These are phyloP conservation scores for Ehretia macrophylla DNA, from an alignment of 257 asterid genomes.

Conservation along the genomic window DNA sequence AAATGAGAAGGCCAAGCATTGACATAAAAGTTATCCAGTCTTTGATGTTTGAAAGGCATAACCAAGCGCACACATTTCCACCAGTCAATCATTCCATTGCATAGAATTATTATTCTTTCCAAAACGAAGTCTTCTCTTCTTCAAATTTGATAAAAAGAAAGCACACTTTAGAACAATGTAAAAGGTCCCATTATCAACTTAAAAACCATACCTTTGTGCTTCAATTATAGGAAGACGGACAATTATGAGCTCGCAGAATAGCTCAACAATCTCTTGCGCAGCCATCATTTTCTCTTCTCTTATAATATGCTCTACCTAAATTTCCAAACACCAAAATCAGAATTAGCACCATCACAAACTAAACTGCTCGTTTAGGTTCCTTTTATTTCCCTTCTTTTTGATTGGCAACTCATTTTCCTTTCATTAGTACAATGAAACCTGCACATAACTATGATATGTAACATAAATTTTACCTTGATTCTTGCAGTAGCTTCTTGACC, in stretches of 20 bases:
- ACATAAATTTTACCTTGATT: slow-evolving; percentile 52
- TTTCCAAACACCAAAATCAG: slow-evolving; percentile 2
- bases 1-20: too few relatives aligned
- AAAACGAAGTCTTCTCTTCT: background rate
- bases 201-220: slow-evolving; percentile 54
- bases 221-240: slow-evolving; percentile 86
- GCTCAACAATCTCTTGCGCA: slow-evolving; percentile 93
- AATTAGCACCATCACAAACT: slow-evolving; percentile 1
- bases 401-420: too few relatives aligned
- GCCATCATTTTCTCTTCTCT: slow-evolving; percentile 98
- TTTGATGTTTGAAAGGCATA: too few relatives aligned
- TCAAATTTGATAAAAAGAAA: background rate
- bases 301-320: slow-evolving; percentile 85
- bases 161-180: background rate
- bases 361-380: background rate
- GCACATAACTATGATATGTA: background rate
- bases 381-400: too few relatives aligned
- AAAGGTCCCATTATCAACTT: background rate
- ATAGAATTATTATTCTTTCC: too few relatives aligned
- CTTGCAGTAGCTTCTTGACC: slow-evolving; percentile 99
- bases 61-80: too few relatives aligned
- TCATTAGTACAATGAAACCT: background rate
- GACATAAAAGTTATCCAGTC: too few relatives aligned
- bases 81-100: too few relatives aligned
- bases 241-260: slow-evolving; percentile 69